These are phyloP conservation scores for Aspergillus pseudonomiae DNA, from an alignment of 2,329 filamentous ascomycete species.

Conservation along the genomic window DNA sequence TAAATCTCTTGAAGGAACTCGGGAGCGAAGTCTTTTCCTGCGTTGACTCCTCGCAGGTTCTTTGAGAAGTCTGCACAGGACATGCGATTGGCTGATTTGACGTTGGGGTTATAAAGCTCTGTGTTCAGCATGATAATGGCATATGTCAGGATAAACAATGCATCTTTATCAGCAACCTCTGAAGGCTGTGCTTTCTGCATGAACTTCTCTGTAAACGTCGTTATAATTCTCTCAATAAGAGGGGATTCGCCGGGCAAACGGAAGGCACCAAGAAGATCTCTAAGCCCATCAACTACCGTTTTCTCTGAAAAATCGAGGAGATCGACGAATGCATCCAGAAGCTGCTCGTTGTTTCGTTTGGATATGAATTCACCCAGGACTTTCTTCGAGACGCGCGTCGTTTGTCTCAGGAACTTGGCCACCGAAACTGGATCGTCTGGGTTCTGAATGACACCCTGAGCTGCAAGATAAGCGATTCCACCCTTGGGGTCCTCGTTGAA, in stretches of 20 bases:
- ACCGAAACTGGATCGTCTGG: conserved; percentile 74
- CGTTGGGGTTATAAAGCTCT: conserved; percentile 92
- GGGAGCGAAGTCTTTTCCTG: conserved; percentile 77
- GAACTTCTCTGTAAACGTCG: conserved; percentile 84
- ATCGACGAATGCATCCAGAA: conserved; percentile 81
- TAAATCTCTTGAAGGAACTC: conserved; percentile 87
- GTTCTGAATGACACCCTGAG: conserved; percentile 82
- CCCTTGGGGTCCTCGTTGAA: conserved; percentile 95
- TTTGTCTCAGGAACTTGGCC: conserved; percentile 85
- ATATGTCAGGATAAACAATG: conserved; percentile 88
- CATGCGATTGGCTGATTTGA: conserved; percentile 79
- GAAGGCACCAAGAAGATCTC: conserved; percentile 86
- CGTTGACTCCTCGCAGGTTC: conserved; percentile 90
- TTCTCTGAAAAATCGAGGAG: conserved; percentile 87
- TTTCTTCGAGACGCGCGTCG: conserved; percentile 85
- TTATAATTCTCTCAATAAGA: conserved; percentile 90
- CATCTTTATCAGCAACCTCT: conserved; percentile 81
- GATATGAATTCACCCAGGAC: conserved; percentile 90
- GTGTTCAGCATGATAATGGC: conserved; percentile 98
- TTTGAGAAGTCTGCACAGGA: conserved; percentile 77
- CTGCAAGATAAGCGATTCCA: conserved; percentile 81
- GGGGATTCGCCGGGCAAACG: conserved; percentile 90
- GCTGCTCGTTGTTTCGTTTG: conserved; percentile 83
- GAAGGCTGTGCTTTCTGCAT: conserved; percentile 69
- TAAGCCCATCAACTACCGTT: conserved; percentile 85